Conservation (phyloP, 2,329 filamentous ascomycete genomes). For the Trichoderma breve region DNA sequence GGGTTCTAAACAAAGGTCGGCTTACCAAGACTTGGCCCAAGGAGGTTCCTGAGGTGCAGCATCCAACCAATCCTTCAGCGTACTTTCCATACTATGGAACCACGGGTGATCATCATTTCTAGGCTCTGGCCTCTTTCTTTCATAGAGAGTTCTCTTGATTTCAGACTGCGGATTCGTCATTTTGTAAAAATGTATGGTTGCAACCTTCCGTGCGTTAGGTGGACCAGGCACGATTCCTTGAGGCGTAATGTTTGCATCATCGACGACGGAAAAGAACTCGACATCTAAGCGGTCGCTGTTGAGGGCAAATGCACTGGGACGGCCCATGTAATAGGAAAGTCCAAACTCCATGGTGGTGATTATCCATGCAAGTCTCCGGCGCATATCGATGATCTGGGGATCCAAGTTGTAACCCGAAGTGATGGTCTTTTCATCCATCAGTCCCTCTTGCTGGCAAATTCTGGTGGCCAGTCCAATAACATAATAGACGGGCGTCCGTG, state of each 20-base stretch:
- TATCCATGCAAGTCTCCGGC: slow-evolving; percentile 83
- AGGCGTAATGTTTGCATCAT: slow-evolving; percentile 78
- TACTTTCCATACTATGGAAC: slow-evolving; percentile 77
- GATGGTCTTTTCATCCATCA: slow-evolving; percentile 88
- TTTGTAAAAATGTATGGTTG: slow-evolving; percentile 89
- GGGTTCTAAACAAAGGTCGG: slow-evolving; percentile 13
- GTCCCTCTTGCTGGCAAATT: slow-evolving; percentile 82
- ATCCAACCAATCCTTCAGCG: slow-evolving; percentile 76
- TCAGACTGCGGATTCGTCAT: slow-evolving; percentile 87
- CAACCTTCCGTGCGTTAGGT: slow-evolving; percentile 76
- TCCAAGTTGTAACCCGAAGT: slow-evolving; percentile 62
- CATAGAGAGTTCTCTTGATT: slow-evolving; percentile 81
- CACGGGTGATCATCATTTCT: slow-evolving; percentile 80
- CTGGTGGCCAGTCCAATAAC: slow-evolving; percentile 84
- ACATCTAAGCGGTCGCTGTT: slow-evolving; percentile 81
- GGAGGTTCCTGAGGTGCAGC: slow-evolving; percentile 66
- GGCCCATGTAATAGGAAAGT: slow-evolving; percentile 81
- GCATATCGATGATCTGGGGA: slow-evolving; percentile 80
- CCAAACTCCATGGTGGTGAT: slow-evolving; percentile 86
- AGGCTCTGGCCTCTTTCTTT: slow-evolving; percentile 75
- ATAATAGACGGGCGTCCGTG: slow-evolving; percentile 88
- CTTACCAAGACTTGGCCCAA: slow-evolving; percentile 79
- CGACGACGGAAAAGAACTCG: slow-evolving; percentile 75
- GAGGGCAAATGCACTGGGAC: slow-evolving; percentile 81
- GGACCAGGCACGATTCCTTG: slow-evolving; percentile 71